phyloP scores from a whole-genome alignment of 2,329 filamentous ascomycete genomes.

The Penicillium paneum region DNA sequence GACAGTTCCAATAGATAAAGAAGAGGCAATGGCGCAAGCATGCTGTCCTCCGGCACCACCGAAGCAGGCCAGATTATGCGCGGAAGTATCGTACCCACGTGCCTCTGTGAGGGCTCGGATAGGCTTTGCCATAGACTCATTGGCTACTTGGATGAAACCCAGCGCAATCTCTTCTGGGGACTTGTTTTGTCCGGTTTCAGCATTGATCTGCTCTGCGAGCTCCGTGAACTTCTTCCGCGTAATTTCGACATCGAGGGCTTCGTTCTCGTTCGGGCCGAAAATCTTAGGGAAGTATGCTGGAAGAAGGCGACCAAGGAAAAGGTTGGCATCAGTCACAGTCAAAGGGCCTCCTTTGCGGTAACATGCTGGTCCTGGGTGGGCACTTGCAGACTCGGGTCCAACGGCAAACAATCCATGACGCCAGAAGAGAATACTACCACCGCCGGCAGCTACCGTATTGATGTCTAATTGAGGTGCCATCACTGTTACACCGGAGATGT shows the following conservation, averaged over 20 bases:
- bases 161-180: slow-evolving; percentile 58
- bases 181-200: slow-evolving; percentile 50
- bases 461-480: slow-evolving; percentile 91
- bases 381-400: slow-evolving; percentile 85
- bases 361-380: slow-evolving; percentile 86
- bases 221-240: slow-evolving; percentile 61
- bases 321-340: slow-evolving; percentile 87
- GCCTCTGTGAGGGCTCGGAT: slow-evolving; percentile 90
- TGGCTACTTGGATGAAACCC: slow-evolving; percentile 43
- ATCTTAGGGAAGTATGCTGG: slow-evolving; percentile 96
- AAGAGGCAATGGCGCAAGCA: slow-evolving; percentile 85
- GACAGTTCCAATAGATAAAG: slow-evolving; percentile 70
- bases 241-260: slow-evolving; percentile 72
- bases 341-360: slow-evolving; percentile 88
- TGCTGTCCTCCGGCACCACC: slow-evolving; percentile 91
- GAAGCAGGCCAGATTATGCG: slow-evolving; percentile 84
- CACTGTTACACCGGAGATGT: slow-evolving; percentile 88
- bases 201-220: slow-evolving; percentile 73
- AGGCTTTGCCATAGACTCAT: slow-evolving; percentile 57
- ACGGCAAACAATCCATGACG: slow-evolving; percentile 88
- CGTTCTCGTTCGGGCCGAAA: slow-evolving; percentile 83
- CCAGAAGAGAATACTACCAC: slow-evolving; percentile 69
- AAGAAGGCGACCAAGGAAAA: slow-evolving; percentile 79
- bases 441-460: slow-evolving; percentile 90
- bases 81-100: slow-evolving; percentile 84